Evolutionary conservation across 805 yeast genomes (phyloP), one percentile per base, ranked within the genome.

Genomic region (Metschnikowia matae): DNA sequence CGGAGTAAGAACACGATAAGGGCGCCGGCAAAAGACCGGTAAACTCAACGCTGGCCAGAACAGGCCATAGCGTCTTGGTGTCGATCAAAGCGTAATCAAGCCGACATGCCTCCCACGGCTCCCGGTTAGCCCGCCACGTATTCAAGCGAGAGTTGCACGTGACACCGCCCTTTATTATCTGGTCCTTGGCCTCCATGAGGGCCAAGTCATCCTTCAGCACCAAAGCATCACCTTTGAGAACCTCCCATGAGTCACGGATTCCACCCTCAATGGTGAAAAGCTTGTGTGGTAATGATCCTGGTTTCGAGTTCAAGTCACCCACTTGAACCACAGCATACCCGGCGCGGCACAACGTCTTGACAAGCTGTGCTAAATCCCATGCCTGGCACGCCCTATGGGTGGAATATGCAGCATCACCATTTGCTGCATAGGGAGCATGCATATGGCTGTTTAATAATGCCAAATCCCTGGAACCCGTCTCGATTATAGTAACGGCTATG

Each of bases 361-460:
- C 82, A 34, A 90, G 52, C 46, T 81, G 79, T 33, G 94, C 78
- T 64, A 94, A 80, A 64, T 91, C 97, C 98, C 98, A 94, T 0
- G 98, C 97, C 67, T 94, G 99, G 51, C 94, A 81, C 0, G 97
- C 84, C 44, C 99, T 74, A 63, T 94, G 98, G 58, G 96, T 87
- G 3, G 83, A 74, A 63, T 94, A 94, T 2, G 91, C 86, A 2
- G 95, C 95, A 66, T 90, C 96, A 2, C 98, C 98, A 0, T 73
- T 68, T 15, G 69, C 61, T 1, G 94, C 78, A 62, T 94, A 94
- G 0, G 99, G 99, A 1, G 99, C 99, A 67, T 94, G 99, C 94
- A 94, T 85, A 65, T 94, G 99, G 15, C 96, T 84, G 62, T 91
- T 92, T 62, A 94, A 70, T 4, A 94, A 68, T 2, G 95, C 97